These are phyloP conservation scores for Prinsepia uniflora DNA, from an alignment of 306 rosid species.

Conservation along the genomic window DNA sequence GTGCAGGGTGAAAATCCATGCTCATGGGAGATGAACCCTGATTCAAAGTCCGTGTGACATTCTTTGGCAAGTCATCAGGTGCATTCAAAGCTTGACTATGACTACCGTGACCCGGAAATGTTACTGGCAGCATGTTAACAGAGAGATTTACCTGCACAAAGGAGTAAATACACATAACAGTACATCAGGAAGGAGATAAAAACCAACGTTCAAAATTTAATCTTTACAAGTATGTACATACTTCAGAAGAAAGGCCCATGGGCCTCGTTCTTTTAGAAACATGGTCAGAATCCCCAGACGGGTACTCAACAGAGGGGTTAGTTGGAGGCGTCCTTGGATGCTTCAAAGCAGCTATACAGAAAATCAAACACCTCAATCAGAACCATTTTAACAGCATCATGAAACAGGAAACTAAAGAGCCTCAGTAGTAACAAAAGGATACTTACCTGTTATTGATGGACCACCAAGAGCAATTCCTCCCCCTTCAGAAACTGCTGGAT, in stretches of 20 bases:
- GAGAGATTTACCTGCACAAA: constrained; percentile 81
- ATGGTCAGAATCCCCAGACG: constrained; percentile 89
- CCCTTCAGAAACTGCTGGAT: constrained; percentile 85
- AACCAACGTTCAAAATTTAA: background rate
- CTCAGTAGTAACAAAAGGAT: constrained; percentile 21
- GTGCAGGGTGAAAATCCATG: constrained; percentile 97
- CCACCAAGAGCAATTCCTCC: constrained; percentile 93
- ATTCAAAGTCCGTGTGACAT: constrained; percentile 61
- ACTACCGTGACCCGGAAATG: constrained; percentile 65
- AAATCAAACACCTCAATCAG: constrained; percentile 27
- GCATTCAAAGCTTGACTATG: constrained; percentile 75
- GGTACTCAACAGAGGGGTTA: constrained; percentile 85
- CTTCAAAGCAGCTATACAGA: constrained; percentile 75
- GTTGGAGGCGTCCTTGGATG: constrained; percentile 96
- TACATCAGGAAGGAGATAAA: background rate
- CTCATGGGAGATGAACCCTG: constrained; percentile 99
- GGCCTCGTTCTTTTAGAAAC: constrained; percentile 87
- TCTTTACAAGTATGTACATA: constrained; percentile 24
- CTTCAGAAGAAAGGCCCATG: constrained; percentile 87
- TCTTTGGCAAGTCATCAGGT: constrained; percentile 86
- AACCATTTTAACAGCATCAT: constrained; percentile 12
- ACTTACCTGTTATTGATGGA: constrained; percentile 86
- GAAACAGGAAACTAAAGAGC: constrained; percentile 14
- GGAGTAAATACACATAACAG: constrained; percentile 15
- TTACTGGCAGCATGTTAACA: constrained; percentile 73